Evolutionary conservation across 768 basidiomycete genomes (phyloP), one percentile per base, ranked within the genome.

Genomic region (Trametes gibbosa): DNA sequence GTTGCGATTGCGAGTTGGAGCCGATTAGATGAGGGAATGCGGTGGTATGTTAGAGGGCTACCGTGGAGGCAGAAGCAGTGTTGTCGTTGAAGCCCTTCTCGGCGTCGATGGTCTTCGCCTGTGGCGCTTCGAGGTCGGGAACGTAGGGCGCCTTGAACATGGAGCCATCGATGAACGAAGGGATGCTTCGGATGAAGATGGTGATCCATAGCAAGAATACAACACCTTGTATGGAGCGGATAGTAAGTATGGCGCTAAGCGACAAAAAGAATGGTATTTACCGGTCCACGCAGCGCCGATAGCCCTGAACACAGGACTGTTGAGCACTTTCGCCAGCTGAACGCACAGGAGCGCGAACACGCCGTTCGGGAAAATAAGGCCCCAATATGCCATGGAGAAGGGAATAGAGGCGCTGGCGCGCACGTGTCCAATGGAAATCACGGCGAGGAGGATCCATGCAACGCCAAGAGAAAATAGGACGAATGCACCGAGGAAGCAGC

Each of bases 271-370:
- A 23, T 8, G 16, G 1, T 47, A 69, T 79, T 53, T 63, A 81
- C 82, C 73, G 9, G 79, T 77, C 79, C 80, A 84, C 27, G 79
- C 73, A 0, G 82, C 76, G 35, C 84, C 84, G 50, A 83, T 78
- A 25, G 74, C 79, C 40, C 77, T 73, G 70, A 84, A 83, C 67
- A 81, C 79, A 1, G 68, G 66, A 50, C 79, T 81, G 32, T 82
- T 70, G n/a, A 85, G 70, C 17, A 81, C 76, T 24, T 52, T 66
- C 1, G 79, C 81, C 3, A 86, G 70, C 62, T 82, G 76, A 16
- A 83, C 75, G 0, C 79, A 79, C 24, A 81, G 72, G 14, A 83
- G 60, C 10, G 79, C 76, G 64, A 78, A 83, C 4, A 81, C 81
- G 5, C 76, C 83, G 66, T 79, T 81, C 23, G 83, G 83, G 74